These are phyloP conservation scores for Pythium myriotylum DNA, from an alignment of 352 stramenopile species.

Conservation along the genomic window DNA sequence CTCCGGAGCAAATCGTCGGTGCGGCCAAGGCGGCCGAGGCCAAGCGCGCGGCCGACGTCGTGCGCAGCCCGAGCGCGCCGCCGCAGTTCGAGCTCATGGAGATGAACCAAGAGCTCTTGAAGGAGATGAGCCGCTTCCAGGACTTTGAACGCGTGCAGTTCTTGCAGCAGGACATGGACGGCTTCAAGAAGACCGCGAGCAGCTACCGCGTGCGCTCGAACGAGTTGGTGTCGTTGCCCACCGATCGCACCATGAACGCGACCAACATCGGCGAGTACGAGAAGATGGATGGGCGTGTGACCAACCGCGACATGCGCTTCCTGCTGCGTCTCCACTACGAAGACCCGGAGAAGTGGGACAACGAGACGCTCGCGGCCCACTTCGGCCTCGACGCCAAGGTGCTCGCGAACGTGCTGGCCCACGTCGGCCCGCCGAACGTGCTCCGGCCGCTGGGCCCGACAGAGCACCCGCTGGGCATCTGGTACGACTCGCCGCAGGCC, in stretches of 20 bases:
- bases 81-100: conserved; percentile 46
- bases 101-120: conserved; percentile 55
- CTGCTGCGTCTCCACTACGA: conserved; percentile 71
- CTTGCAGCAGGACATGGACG: conserved; percentile 43
- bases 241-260: conserved; percentile 43
- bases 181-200: conserved; percentile 64
- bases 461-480: conserved; percentile 65
- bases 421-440: conserved; percentile 59
- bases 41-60: conserved; percentile 8
- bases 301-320: conserved; percentile 53
- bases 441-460: conserved; percentile 45
- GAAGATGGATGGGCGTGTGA: conserved; percentile 49
- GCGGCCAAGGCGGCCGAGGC: conserved; percentile 3
- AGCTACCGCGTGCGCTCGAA: conserved; percentile 54
- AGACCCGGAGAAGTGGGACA: conserved; percentile 51
- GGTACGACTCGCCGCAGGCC: conserved; percentile 35
- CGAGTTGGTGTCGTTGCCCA: conserved; percentile 46
- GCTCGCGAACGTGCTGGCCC: conserved; percentile 40
- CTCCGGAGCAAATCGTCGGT: conserved; percentile 14
- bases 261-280: conserved; percentile 40
- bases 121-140: conserved; percentile 54
- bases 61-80: conserved; percentile 16
- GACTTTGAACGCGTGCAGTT: conserved; percentile 58
- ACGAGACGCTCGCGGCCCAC: conserved; percentile 46
- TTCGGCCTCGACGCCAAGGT: conserved; percentile 43